phyloP scores from a whole-genome alignment of 2,329 filamentous ascomycete species.

The Alternaria triticimaculans region DNA sequence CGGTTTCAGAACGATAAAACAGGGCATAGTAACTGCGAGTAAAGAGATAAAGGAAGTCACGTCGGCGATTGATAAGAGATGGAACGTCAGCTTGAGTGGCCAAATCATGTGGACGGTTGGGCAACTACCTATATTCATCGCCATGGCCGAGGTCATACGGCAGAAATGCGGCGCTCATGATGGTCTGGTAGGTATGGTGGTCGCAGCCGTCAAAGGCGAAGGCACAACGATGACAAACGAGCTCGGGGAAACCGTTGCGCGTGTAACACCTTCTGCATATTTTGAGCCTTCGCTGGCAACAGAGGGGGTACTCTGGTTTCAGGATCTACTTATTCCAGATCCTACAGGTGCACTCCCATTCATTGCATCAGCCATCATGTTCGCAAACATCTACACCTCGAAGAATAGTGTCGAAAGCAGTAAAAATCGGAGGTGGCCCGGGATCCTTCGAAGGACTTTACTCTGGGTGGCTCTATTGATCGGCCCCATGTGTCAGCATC shows the following conservation, averaged over 20 bases:
- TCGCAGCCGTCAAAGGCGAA: slow-evolving; percentile 18
- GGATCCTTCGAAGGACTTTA: slow-evolving; percentile 29
- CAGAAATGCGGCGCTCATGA: slow-evolving; percentile 42
- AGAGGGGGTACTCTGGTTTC: slow-evolving; percentile 68
- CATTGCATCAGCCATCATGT: slow-evolving; percentile 56
- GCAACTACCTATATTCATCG: slow-evolving; percentile 47
- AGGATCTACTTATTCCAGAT: slow-evolving; percentile 62
- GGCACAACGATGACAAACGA: background rate
- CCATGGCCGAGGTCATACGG: slow-evolving; percentile 46
- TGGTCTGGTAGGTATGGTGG: slow-evolving; percentile 38
- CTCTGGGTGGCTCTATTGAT: slow-evolving; percentile 43
- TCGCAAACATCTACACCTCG: slow-evolving; percentile 54
- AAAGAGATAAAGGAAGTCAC: slow-evolving; percentile 30
- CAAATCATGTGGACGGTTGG: slow-evolving; percentile 38
- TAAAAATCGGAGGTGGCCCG: slow-evolving; percentile 17
- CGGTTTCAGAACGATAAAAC: slow-evolving; percentile 27
- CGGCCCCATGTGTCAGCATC: slow-evolving; percentile 38
- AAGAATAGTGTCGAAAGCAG: slow-evolving; percentile 27
- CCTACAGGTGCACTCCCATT: slow-evolving; percentile 58
- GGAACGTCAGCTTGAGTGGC: slow-evolving; percentile 34
- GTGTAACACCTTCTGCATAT: slow-evolving; percentile 27
- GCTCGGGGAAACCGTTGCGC: slow-evolving; percentile 9
- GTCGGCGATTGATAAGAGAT: slow-evolving; percentile 34
- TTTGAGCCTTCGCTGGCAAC: slow-evolving; percentile 59
- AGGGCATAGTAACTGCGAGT: slow-evolving; percentile 18